Base-by-base conservation (phyloP, 352 stramenopile species). In the Nothophytophthora sp. region DNA sequence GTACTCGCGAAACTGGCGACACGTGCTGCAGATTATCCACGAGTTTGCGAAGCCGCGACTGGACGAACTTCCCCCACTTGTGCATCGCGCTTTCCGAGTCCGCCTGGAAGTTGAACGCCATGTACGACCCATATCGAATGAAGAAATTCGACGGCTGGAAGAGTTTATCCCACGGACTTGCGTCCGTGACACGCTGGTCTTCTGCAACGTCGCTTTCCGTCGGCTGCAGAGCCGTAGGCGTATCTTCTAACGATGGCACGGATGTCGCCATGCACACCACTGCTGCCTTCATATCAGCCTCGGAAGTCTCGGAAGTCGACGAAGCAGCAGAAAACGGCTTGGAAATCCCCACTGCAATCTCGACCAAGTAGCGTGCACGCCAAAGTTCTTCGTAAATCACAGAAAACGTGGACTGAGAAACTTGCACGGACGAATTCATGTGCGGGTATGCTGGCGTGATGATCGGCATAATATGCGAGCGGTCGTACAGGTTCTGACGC, bases 361-460 rank as follows among this genome's bases (percentile, higher is more conserved):
- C 80, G 18, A 76, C 78, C 20, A 91, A 60, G 51, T 91, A 86
- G 8, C 82, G 65, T 0, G 82, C 80, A 13, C 77, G 74, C 82
- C 80, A 91, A 4, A 97, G 67, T 64, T 98, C 95, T 43, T 97
- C 82, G 41, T 96, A 90, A 32, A 99, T 97, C 11, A 96, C 77
- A 32, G 90, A 84, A 25, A 98, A 89, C 36, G 97, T 97, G 16
- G 92, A 86, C 36, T 92, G 67, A 4, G 88, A 96, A 16, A 99
- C 95, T 69, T 98, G 98, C 33, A 98, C 98, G 0, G 95, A 90
- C 29, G 95, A 99, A 67, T 99, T 99, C 96, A 99, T 99, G 41
- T 93, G 89, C 4, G 97, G 97, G 67, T 99, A 99, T 49, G 93
- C 94, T 1, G 97, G 97, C 4, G 97, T 99, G 55, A 99, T 97